A percentile compares a stretch with the other conserved stretches of the same genome.
phyloP scores from a whole-genome alignment of 129 eudicot species.

The Silybum marianum region DNA sequence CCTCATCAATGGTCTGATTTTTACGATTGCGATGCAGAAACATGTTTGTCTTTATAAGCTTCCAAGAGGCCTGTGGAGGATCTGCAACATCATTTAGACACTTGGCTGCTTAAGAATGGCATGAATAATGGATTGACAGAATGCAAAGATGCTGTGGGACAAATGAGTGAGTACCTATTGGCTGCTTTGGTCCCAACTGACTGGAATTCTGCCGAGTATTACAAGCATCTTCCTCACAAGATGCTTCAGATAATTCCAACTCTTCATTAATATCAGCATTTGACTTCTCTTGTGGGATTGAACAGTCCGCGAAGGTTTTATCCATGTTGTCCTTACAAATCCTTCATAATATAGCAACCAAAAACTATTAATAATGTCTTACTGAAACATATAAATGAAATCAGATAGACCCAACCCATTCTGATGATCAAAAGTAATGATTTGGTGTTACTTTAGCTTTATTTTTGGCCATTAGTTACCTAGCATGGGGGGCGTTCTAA shows the following conservation, averaged over 20 bases:
- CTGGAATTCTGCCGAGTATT: conserved; percentile 37
- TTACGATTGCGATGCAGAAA: conserved; percentile 87
- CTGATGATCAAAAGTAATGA: no score
- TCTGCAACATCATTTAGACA: conserved; percentile 44
- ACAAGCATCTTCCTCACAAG: conserved; percentile 70
- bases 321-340: conserved; percentile 88
- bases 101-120: conserved; percentile 8
- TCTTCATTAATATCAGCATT: conserved; percentile 83
- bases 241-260: conserved; percentile 85
- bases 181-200: conserved; percentile 36
- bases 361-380: conserved; percentile 6
- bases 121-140: neutral
- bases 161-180: conserved; percentile 68
- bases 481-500: neutral
- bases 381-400: conserved; percentile 1
- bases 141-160: no score
- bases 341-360: conserved; percentile 43
- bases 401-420: neutral
- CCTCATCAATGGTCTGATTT: conserved; percentile 91
- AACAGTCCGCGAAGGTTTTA: conserved; percentile 71
- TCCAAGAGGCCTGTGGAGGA: conserved; percentile 66
- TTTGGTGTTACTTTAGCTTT: neutral
- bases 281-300: conserved; percentile 90
- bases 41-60: conserved; percentile 71
- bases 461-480: neutral